Conservation (phyloP, 2,329 filamentous ascomycete species). For the Fusarium falciforme region DNA sequence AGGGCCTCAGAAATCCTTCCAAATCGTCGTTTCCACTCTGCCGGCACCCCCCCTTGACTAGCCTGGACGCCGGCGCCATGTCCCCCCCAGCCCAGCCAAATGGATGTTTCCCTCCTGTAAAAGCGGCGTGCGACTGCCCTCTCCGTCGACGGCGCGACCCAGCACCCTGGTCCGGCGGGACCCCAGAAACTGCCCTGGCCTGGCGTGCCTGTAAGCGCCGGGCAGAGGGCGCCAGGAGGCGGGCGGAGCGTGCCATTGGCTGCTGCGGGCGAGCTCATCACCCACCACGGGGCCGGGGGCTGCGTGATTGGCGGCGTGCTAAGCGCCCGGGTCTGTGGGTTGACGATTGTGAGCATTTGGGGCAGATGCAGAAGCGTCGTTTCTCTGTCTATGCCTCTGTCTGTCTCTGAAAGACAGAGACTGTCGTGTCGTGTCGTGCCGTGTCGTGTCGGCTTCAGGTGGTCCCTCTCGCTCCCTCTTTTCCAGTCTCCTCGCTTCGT, state of each 20-base stretch:
- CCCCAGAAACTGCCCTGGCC: slow-evolving; percentile 12
- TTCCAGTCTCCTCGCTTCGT: slow-evolving; percentile 22
- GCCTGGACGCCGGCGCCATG: neutral
- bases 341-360: slow-evolving; percentile 31
- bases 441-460: slow-evolving; percentile 21
- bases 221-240: slow-evolving; percentile 26
- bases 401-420: neutral
- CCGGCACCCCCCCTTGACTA: slow-evolving; percentile 22
- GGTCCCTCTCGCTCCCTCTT: slow-evolving; percentile 14
- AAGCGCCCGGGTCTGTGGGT: slow-evolving; percentile 49
- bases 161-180: slow-evolving; percentile 42
- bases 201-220: slow-evolving; percentile 48
- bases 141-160: slow-evolving; percentile 35
- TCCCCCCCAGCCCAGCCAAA: too few relatives aligned
- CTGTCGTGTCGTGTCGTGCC: slow-evolving; percentile 14
- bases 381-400: neutral
- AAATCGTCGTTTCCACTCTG: slow-evolving; percentile 13
- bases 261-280: slow-evolving; percentile 44
- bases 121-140: slow-evolving; percentile 34
- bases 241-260: slow-evolving; percentile 43
- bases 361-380: slow-evolving; percentile 42
- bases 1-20: slow-evolving; percentile 15
- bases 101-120: slow-evolving; percentile 17
- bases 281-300: slow-evolving; percentile 41
- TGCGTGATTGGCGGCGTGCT: slow-evolving; percentile 49